Evolutionary conservation across 1,284 basidiomycete species (phyloP), one percentile per base, ranked within the genome.

Genomic region (Cutaneotrichosporon mucoides): DNA sequence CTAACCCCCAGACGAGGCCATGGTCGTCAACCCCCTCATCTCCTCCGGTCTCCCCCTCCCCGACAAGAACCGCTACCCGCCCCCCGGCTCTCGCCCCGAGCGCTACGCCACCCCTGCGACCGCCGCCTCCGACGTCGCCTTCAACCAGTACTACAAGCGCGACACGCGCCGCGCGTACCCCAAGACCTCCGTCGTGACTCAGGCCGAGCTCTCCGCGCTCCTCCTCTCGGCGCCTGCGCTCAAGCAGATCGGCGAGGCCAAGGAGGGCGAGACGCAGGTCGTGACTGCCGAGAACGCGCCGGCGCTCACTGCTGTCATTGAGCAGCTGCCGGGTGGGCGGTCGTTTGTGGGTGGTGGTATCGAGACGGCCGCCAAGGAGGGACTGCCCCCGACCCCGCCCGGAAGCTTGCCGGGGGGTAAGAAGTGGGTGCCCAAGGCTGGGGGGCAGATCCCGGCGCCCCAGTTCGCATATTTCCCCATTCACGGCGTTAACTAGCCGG

Each of bases 121-220:
- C 2, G 88, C 88, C 81, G 92, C 89, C 86, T 69, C 68, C 64
- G 78, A 79, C 61, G 57, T 69, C 11, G 77, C 78, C 57, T 80
- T 72, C 43, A 66, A 69, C 52, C 69, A 79, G 65, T 97, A 97
- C 84, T 92, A 87, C 86, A 91, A 93, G 79, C 90, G 93, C 63
- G 93, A 97, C 79, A 89, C 93, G 53, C 57, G 94, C 61, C 86
- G 93, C 61, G 86, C 86, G 57, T 96, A 93, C 79, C 92, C 93
- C 37, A 88, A 88, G 70, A 86, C 92, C 45, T 92, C 88, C 8
- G 86, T 89, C 36, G 84, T 91, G 66, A 91, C 88, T n/a, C 89
- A 93, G 81, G 76, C 82, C 15, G 87, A 90, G 74, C 82, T 93
- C 43, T 88, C 92, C 6, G 82, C 84, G 33, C 81, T 97, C 62